These are phyloP conservation scores for Tetrahymena borealis DNA, from an alignment of 73 alveolate species.

Conservation along the genomic window DNA sequence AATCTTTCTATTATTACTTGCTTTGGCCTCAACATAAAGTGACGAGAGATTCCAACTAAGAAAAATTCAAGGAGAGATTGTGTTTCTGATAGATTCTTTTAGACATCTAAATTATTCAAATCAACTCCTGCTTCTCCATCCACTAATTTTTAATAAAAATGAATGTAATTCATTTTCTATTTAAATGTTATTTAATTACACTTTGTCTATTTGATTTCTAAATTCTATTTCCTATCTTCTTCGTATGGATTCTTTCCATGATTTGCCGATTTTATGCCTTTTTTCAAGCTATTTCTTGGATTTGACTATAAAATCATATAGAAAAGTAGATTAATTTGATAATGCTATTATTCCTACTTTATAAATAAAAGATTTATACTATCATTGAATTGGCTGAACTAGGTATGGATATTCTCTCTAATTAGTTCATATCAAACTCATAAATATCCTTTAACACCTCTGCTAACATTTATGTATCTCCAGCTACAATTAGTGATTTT, in stretches of 20 bases:
- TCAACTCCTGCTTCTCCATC: constrained; percentile 6
- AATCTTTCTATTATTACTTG: not conserved
- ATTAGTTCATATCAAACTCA: constrained; percentile 24
- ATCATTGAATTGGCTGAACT: constrained; percentile 17
- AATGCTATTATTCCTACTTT: constrained; percentile 29
- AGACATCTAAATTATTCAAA: constrained; percentile 22
- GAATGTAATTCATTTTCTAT: not conserved
- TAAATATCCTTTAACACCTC: constrained; percentile 32
- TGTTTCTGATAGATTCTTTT: constrained; percentile 22
- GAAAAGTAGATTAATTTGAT: constrained; percentile 2
- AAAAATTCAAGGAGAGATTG: constrained; percentile 21
- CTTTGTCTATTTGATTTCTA: not conserved
- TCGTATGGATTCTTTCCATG: not conserved
- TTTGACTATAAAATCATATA: constrained; percentile 2
- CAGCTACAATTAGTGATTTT: constrained; percentile 24
- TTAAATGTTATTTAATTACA: not conserved
- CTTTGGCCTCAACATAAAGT: constrained; percentile 16
- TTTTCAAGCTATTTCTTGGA: not conserved
- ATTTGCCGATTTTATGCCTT: not conserved
- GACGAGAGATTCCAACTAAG: constrained; percentile 18
- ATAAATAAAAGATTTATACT: not conserved
- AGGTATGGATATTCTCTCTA: constrained; percentile 15
- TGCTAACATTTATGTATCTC: constrained; percentile 31
- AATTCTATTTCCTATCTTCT: not conserved
- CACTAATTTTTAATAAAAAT: not conserved